Percentiles rank a stretch among this genome's conserved stretches.
Evolutionary conservation across 1,284 basidiomycete genomes (phyloP).

Genomic region (Heterobasidion annosum): DNA sequence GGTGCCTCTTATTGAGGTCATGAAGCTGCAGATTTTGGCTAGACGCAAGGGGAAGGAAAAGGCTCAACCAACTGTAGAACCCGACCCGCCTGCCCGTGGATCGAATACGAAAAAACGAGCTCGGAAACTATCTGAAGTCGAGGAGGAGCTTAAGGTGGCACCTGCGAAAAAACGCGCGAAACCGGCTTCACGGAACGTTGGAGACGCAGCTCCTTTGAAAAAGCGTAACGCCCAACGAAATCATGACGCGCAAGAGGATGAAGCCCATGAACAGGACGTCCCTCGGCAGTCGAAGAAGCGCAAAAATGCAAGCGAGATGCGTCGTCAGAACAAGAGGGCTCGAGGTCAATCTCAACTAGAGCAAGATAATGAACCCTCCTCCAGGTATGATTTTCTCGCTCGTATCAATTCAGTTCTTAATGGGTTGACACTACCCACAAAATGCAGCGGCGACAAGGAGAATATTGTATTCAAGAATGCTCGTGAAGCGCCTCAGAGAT

Average conservation of each 20-base stretch:
- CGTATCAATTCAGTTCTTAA: not conserved
- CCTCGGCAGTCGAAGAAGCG: not conserved
- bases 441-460: not conserved
- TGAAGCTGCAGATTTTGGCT: not conserved
- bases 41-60: not conserved
- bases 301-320: not conserved
- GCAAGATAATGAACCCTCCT: not conserved
- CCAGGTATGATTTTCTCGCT: not conserved
- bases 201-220: not conserved
- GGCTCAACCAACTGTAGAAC: too few species aligned
- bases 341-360: not conserved
- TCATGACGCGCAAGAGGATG: not conserved
- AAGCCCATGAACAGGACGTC: not conserved
- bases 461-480: not conserved
- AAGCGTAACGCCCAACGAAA: too few species aligned
- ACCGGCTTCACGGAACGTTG: not conserved
- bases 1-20: not conserved
- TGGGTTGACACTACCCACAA: too few species aligned
- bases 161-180: not conserved
- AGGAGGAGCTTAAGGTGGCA: not conserved
- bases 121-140: not conserved
- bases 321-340: not conserved
- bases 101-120: not conserved
- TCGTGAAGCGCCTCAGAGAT: not conserved
- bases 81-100: too few species aligned